Base-by-base conservation (phyloP, 2,329 filamentous ascomycete genomes). In the Magnaporthales sp. region DNA sequence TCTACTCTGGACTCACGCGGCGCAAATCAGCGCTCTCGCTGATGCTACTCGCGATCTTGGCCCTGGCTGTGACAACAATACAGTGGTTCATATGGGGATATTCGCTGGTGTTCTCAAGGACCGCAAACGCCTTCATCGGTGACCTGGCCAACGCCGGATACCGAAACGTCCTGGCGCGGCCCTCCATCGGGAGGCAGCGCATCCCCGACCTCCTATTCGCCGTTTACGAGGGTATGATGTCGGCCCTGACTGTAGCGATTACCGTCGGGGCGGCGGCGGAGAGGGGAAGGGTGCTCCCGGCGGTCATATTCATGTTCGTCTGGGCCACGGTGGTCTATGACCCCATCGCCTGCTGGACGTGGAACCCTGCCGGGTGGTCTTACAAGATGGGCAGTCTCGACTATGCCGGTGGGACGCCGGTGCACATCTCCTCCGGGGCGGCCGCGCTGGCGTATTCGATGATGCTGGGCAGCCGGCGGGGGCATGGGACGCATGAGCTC, bases 21-120 rank as follows among this genome's bases (percentile, higher is more conserved):
- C 85, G 93, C 75, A 97, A 96, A 80, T 96, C 92, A 0, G 93
- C 93, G 7, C 82, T 97, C 66, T 96, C 92, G 26, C 82, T 97
- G 68, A 92, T 97, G 77, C 96, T 92, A 91, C 87, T 96, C 26
- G 94, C 91, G 4, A 83, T 96, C 74, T 95, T 96, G 91, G 86
- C 92, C 24, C 87, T 89, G 1, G 92, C 89, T 13, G 89, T 96
- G 65, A 89, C 92, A 38, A 90, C 88, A 29, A 96, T 96, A 78
- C 92, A 96, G 77, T 97, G 93, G 93, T 96, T 96, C 81, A 92
- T 95, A 82, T 95, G 91, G 91, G 91, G 91, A 56, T 95, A 92
- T 76, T 93, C 90, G 5, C 80, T 95, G 11, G 87, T 91, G 63
- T 95, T 93, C 75, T 95, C 91, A 15, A 91, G 93, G 77, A 83